Conservation (phyloP, 176 grass and related monocot genomes). For the Miscanthus lutarioriparius region DNA sequence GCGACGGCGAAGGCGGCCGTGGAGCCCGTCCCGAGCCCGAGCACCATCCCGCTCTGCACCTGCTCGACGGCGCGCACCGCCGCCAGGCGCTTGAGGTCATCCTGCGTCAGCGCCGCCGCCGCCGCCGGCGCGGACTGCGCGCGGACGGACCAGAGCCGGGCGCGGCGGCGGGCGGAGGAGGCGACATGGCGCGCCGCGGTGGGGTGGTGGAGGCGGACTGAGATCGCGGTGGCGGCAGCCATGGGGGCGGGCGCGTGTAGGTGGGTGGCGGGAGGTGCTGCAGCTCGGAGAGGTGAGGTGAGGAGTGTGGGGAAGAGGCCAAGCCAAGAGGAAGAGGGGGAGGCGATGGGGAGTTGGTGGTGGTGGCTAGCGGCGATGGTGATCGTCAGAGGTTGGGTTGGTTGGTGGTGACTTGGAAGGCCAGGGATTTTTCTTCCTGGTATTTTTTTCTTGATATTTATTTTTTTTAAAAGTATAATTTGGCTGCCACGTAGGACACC, state of each 20-base stretch:
- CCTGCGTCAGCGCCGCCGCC: conserved; percentile 67
- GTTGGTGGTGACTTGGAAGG: conserved; percentile 41
- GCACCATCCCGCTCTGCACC: conserved; percentile 90
- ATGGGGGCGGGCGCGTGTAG: conserved; percentile 9
- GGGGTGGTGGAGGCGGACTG: conserved; percentile 45
- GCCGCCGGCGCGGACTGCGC: conserved; percentile 58
- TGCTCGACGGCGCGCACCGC: conserved; percentile 91
- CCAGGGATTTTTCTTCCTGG: background rate
- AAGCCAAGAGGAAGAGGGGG: background rate
- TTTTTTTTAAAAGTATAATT: background rate
- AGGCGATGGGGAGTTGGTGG: conserved; percentile 26
- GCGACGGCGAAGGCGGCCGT: conserved; percentile 93
- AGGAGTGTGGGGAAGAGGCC: background rate
- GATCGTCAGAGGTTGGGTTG: conserved; percentile 30
- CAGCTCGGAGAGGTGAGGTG: conserved; percentile 21
- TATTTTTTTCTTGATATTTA: background rate
- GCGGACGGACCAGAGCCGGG: conserved; percentile 28
- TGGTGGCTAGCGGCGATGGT: conserved; percentile 20
- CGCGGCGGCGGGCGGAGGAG: conserved; percentile 1
- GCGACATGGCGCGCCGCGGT: conserved; percentile 24
- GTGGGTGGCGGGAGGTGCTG: background rate
- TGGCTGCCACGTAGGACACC: background rate
- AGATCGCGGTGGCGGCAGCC: conserved; percentile 37
- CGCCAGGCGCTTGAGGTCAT: conserved; percentile 91
- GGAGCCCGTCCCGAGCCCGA: conserved; percentile 93